Base-by-base conservation (phyloP, 441 rosid genomes). In the Erysimum cheiri region DNA sequence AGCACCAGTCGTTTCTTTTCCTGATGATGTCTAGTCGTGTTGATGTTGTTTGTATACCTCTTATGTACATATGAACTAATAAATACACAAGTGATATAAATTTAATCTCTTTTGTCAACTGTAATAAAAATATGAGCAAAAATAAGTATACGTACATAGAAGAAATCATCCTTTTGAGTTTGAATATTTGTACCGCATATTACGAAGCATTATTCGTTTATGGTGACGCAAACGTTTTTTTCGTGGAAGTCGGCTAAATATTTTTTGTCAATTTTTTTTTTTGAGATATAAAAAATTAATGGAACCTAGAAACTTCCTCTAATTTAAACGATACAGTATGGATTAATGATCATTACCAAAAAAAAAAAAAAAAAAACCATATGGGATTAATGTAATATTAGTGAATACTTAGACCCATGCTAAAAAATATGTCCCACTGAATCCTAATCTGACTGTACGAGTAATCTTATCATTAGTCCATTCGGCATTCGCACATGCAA, bases 381-480 rank as follows among this genome's bases (percentile, higher is more conserved):
- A 24, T 13, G n/a, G 0, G 15, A 54, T 54, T 17, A 53, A 66
- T 52, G 49, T n/a, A n/a, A n/a, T n/a, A 26, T 65, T 39, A 52
- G 3, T 65, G 26, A 37, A 64, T 48, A 65, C 48, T 29, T 24
- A 66, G 39, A 53, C 32, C 32, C 26, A 66, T 13, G 11, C 3
- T 67, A 31, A 4, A 3, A 36, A 8, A 1, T 2, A 6, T 24
- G 63, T 41, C 54, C 62, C 22, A 67, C 62, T 31, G 13, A 41
- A 54, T 67, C 62, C 8, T 1, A 32, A 28, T 29, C 60, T 66
- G 60, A 39, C 60, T 52, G 48, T 39, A 66, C 29, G 28, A 39
- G 5, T 31, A 66, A 66, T 53, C 70, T 66, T 39, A 52, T 31
- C 70, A 53, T 1, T 53, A 24, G 29, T 66, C 61, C 46, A 13